Percentiles rank a stretch among this genome's conserved stretches.
Evolutionary conservation across 2,329 filamentous ascomycete species (phyloP).

Genomic region (Epichloe glyceriae): DNA sequence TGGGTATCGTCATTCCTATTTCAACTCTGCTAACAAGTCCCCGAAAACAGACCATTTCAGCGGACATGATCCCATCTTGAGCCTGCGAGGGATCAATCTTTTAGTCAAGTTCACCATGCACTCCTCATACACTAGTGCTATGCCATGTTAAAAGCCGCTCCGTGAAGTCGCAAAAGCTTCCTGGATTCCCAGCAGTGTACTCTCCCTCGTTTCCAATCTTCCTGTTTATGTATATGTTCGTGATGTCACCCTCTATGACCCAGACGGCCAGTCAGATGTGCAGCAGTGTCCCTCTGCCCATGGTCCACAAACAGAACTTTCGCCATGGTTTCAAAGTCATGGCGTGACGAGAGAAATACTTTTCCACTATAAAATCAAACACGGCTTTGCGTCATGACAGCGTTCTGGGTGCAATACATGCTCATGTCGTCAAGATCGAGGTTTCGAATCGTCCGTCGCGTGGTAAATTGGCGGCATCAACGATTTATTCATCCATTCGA

Average conservation of each 20-base stretch:
- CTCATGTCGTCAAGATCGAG: neutral
- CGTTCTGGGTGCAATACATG: neutral
- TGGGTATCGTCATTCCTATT: conserved; percentile 5
- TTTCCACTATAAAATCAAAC: neutral
- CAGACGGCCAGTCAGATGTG: neutral
- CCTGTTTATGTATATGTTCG: neutral
- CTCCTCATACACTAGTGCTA: neutral
- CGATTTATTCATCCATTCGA: neutral
- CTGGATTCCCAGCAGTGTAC: neutral
- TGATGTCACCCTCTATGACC: neutral
- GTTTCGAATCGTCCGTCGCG: neutral
- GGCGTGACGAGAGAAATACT: neutral
- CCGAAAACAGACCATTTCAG: neutral
- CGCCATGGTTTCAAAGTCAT: neutral
- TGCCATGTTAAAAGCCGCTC: neutral
- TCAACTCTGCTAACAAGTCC: neutral
- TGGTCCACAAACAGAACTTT: neutral
- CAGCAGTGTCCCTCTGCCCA: neutral
- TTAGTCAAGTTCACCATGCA: neutral
- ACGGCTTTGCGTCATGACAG: neutral
- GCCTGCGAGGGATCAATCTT: neutral
- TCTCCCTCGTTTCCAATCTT: neutral
- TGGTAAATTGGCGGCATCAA: neutral
- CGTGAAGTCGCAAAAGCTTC: neutral
- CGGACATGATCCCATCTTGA: neutral